Base-by-base conservation (phyloP, 2,329 filamentous ascomycete species). In the Xylariales sp. region DNA sequence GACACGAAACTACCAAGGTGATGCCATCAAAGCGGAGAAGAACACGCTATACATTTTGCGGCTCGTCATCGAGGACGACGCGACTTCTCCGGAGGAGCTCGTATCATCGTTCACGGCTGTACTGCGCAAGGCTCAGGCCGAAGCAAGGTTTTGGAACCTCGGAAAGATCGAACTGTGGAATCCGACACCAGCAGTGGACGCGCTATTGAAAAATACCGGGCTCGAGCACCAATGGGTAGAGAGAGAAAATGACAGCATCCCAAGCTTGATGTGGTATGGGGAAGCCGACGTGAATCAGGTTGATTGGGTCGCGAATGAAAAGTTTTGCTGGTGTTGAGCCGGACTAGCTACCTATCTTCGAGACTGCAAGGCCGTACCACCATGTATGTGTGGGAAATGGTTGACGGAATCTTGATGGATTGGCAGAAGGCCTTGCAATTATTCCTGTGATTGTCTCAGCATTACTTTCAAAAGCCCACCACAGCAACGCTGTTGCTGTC, bases 121-220 rank as follows among this genome's bases (percentile, higher is more conserved):
- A 19, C 59, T 95, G 32, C 62, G 66, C 31, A 68, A 81, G 32
- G 89, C 88, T 4, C 80, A 84, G 54, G 64, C 64, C 7, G 80
- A 94, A 62, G 90, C 90, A 2, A 64, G 70, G 3, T 70, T 78
- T 43, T 95, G 87, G 84, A 68, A 76, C 32, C 79, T 88, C 65
- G 70, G 73, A 29, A 73, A 78, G 33, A 78, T 95, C 3, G 76
- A 89, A 58, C 69, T 91, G 38, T 97, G 91, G 91, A 95, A 93
- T 57, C 89, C 90, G 0, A 75, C 74, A 4, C 66, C 76, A 5
- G 53, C 72, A 47, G 58, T 81, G 19, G 59, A 59, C 56, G 47
- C 59, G 12, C 52, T 84, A 29, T 62, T 82, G 1, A 61, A 69
- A 28, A 56, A 54, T 19, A 62, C 66, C 2, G 70, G 69, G 7